Evolutionary conservation across 768 basidiomycete genomes (phyloP), one percentile per base, ranked within the genome.

Genomic region (Pleurotus pulmonarius): DNA sequence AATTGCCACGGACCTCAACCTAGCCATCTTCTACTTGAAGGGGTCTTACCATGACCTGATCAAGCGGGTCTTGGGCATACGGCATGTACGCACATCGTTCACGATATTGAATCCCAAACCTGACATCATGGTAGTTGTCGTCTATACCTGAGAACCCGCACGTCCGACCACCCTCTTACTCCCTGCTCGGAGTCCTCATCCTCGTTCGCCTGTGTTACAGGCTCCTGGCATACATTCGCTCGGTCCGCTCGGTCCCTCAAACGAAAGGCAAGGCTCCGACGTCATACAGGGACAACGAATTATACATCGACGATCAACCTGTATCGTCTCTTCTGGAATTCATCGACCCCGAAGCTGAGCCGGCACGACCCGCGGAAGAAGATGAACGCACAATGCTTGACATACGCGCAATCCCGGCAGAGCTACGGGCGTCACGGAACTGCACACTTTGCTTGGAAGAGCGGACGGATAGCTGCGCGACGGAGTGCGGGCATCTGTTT

Each of bases 401-500:
- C 56, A 64, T 92, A 13, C 58, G 75, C 3, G 66, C 75, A 1
- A 82, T 94, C 29, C 79, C 86, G 4, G 61, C 73, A 2, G 73
- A 69, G 7, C 58, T 78, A 2, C 75, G 88, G 53, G 82, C 79
- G 9, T 76, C 82, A 7, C 75, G 92, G 65, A 86, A 78, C 58
- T 94, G 92, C 60, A 92, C 91, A 4, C 76, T 94, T 24, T 94
- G 92, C 64, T 70, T 94, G 49, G 92, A 94, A 62, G 90, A 92
- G 67, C 79, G 92, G 62, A 91, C 88, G 0, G 82, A 86, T 57
- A 92, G 84, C 61, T 87, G 86, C 65, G 83, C 87, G 25, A 94
- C 92, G 0, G 92, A 94, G 67, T 94, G 92, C 61, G 92, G 92
- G 0, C 92, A 94, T 68, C 65, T 94, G 46, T 94, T 94, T 66